Conservation (phyloP, 345 rosid species). For the Bruguiera parviflora region DNA sequence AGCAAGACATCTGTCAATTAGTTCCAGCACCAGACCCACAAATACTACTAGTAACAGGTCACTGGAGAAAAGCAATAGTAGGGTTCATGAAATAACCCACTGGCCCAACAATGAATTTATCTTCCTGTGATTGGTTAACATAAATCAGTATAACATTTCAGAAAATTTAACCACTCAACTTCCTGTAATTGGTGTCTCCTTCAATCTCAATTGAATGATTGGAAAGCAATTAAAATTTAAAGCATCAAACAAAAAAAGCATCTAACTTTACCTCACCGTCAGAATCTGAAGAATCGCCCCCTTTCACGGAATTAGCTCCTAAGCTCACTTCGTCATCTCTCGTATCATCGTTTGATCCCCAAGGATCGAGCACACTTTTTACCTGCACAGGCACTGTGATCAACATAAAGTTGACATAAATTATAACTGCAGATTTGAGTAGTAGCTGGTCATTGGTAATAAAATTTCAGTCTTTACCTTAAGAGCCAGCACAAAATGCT, state of each 20-base stretch:
- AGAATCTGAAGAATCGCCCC: slow-evolving; percentile 61
- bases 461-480: slow-evolving; percentile 45
- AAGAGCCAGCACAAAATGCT: slow-evolving; percentile 74
- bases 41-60: no score
- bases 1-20: no score
- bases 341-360: slow-evolving; percentile 72
- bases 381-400: slow-evolving; percentile 45
- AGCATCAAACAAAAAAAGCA: slow-evolving; percentile 4
- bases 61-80: no score
- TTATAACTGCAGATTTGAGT: not conserved
- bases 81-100: no score
- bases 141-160: no score
- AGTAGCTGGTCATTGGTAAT: slow-evolving; percentile 8
- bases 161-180: no score
- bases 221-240: not conserved
- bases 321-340: slow-evolving; percentile 65
- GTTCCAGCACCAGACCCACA: no score
- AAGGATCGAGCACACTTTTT: slow-evolving; percentile 94
- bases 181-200: not conserved
- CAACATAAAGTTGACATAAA: not conserved
- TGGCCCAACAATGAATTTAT: no score
- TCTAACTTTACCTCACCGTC: slow-evolving; percentile 67
- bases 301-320: slow-evolving; percentile 55
- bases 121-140: no score
- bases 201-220: not conserved